Conservation (phyloP, 768 basidiomycete species). For the Cubamyces lactineus region DNA sequence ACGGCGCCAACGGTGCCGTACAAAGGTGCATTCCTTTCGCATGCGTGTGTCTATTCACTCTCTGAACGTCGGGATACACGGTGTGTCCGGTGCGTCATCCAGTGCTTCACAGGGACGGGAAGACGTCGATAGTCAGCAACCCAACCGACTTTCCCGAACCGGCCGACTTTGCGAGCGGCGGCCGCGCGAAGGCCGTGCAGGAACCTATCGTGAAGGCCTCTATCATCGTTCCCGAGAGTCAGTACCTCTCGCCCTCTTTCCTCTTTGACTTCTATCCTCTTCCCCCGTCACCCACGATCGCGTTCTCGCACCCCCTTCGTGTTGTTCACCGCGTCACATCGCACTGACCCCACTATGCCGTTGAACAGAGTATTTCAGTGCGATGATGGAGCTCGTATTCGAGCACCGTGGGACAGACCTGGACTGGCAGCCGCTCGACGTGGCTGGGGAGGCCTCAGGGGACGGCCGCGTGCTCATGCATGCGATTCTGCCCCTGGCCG, state of each 20-base stretch:
- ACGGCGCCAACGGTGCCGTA: conserved; percentile 97
- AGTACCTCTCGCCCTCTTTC: conserved; percentile 19
- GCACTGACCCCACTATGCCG: neutral
- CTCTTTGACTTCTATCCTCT: neutral
- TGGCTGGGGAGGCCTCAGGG: conserved; percentile 38
- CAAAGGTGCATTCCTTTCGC: conserved; percentile 54
- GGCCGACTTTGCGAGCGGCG: conserved; percentile 50
- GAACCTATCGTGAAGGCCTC: conserved; percentile 94
- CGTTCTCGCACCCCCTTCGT: neutral
- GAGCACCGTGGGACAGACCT: conserved; percentile 81
- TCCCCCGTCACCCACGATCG: neutral
- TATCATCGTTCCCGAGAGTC: conserved; percentile 93
- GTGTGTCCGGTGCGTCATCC: conserved; percentile 9
- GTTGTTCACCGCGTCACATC: neutral
- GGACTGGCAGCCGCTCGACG: conserved; percentile 83
- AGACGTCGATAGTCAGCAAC: conserved; percentile 71
- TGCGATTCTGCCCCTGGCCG: conserved; percentile 84
- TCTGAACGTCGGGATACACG: conserved; percentile 2
- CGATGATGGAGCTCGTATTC: conserved; percentile 95
- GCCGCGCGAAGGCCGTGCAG: conserved; percentile 73
- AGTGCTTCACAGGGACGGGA: conserved; percentile 77
- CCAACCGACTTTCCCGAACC: conserved; percentile 95
- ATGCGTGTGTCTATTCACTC: neutral
- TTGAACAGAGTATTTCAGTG: conserved; percentile 83
- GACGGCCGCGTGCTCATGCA: conserved; percentile 74